phyloP scores from a whole-genome alignment of 768 basidiomycete species.

The Mycena leptocephala region DNA sequence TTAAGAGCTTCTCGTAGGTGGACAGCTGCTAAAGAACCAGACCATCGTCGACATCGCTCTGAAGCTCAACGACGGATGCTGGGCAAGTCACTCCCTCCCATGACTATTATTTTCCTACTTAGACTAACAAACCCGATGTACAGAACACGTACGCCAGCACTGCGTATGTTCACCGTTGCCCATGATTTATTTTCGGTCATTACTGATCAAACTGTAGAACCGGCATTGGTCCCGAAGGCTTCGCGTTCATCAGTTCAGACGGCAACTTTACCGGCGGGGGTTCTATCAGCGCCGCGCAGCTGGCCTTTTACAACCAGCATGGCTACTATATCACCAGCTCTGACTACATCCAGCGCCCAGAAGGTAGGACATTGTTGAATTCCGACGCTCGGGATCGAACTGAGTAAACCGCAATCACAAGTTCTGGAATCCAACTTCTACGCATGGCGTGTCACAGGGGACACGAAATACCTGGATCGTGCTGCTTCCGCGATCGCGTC shows the following conservation, averaged over 20 bases:
- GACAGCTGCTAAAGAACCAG: conserved; percentile 78
- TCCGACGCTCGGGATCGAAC: too few species aligned
- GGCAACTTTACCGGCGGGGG: conserved; percentile 73
- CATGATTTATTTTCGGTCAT: neutral
- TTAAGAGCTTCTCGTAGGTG: too few species aligned
- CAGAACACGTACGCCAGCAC: conserved; percentile 82
- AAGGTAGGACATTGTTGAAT: too few species aligned
- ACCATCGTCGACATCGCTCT: conserved; percentile 78
- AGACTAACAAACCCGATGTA: too few species aligned
- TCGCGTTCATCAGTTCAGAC: conserved; percentile 76
- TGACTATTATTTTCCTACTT: too few species aligned
- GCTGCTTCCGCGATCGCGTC: conserved; percentile 58
- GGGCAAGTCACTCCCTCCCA: conserved; percentile 53
- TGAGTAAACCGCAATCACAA: too few species aligned
- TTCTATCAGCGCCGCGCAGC: conserved; percentile 53
- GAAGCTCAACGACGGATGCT: conserved; percentile 78
- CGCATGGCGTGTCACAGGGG: conserved; percentile 67
- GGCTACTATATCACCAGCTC: conserved; percentile 75
- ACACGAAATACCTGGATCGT: conserved; percentile 63
- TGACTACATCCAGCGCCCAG: conserved; percentile 79
- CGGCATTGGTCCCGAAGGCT: conserved; percentile 83
- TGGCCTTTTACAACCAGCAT: conserved; percentile 70
- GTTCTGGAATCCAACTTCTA: conserved; percentile 61
- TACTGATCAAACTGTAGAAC: conserved; percentile 59
- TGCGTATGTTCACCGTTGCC: conserved; percentile 57